Evolutionary conservation across 2,329 filamentous ascomycete species (phyloP).

Genomic region (Penicillium sp.): DNA sequence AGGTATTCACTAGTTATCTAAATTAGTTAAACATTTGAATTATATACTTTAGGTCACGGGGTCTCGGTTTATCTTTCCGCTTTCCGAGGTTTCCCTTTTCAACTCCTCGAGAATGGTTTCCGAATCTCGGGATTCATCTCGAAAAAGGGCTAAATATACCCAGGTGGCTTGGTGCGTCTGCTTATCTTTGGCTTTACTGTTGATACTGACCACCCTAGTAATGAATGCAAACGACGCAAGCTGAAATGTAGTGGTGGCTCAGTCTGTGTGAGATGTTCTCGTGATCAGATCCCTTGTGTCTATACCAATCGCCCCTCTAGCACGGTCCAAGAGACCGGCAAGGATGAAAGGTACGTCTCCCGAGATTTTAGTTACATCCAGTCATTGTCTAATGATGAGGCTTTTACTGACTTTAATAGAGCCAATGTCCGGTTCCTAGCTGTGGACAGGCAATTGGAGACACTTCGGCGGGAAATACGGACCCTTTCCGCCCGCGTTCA

Average conservation of each 20-base stretch:
- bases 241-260: constrained; percentile 72
- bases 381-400: not conserved
- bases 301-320: constrained; percentile 59
- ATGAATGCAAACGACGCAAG: constrained; percentile 72
- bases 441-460: constrained; percentile 30
- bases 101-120: not conserved
- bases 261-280: constrained; percentile 62
- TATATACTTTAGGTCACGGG: no score
- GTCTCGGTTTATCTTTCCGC: constrained; percentile 5
- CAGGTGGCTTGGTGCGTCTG: constrained; percentile 34
- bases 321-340: constrained; percentile 8
- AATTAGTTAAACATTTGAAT: no score
- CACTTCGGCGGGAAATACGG: constrained; percentile 31
- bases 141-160: constrained; percentile 38
- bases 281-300: constrained; percentile 62
- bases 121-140: not conserved
- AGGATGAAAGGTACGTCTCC: constrained; percentile 22
- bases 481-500: constrained; percentile 30
- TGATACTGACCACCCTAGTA: constrained; percentile 45
- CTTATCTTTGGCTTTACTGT: not conserved
- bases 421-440: constrained; percentile 18
- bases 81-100: not conserved
- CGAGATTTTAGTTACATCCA: not conserved
- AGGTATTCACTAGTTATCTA: no score
- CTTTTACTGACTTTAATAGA: constrained; percentile 13